Percentiles rank a stretch among this genome's conserved stretches.
Conservation (phyloP, 1,139 yeast genomes). For the Pichia sp. region DNA sequence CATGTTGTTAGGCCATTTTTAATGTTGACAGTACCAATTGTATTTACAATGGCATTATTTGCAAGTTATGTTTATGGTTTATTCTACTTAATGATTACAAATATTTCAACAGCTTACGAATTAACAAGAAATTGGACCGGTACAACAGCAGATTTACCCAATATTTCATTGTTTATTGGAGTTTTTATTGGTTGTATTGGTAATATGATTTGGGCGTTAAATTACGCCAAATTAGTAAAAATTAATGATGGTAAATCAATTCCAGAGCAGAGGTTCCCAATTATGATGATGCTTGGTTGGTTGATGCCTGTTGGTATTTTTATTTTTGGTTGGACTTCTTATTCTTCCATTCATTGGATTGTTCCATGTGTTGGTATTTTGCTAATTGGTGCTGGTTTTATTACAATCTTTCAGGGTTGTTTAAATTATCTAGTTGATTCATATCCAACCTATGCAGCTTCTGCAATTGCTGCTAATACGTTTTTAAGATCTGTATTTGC, state of each 20-base stretch:
- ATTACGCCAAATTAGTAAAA: slow-evolving; percentile 30
- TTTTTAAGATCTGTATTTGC: slow-evolving; percentile 64
- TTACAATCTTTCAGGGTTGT: slow-evolving; percentile 28
- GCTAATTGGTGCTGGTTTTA: slow-evolving; percentile 53
- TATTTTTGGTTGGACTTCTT: slow-evolving; percentile 72
- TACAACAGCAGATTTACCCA: slow-evolving; percentile 48
- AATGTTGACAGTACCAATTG: slow-evolving; percentile 41
- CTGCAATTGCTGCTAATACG: slow-evolving; percentile 77
- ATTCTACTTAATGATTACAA: slow-evolving; percentile 36
- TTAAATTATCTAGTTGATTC: slow-evolving; percentile 55
- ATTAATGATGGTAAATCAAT: slow-evolving; percentile 36
- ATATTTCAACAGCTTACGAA: slow-evolving; percentile 32
- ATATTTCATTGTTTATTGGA: slow-evolving; percentile 52
- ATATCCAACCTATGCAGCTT: slow-evolving; percentile 59
- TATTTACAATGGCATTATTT: slow-evolving; percentile 35
- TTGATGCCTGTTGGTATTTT: slow-evolving; percentile 63
- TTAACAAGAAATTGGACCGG: slow-evolving; percentile 33
- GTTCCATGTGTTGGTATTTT: slow-evolving; percentile 62
- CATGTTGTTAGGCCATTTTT: slow-evolving; percentile 39
- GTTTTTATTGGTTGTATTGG: slow-evolving; percentile 44
- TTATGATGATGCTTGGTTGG: slow-evolving; percentile 43
- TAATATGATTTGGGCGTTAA: slow-evolving; percentile 31
- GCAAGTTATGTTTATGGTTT: slow-evolving; percentile 44
- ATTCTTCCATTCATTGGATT: slow-evolving; percentile 60
- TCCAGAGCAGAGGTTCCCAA: slow-evolving; percentile 58